Evolutionary conservation across 768 basidiomycete species (phyloP).

Genomic region (Xerocomus spinulosus): DNA sequence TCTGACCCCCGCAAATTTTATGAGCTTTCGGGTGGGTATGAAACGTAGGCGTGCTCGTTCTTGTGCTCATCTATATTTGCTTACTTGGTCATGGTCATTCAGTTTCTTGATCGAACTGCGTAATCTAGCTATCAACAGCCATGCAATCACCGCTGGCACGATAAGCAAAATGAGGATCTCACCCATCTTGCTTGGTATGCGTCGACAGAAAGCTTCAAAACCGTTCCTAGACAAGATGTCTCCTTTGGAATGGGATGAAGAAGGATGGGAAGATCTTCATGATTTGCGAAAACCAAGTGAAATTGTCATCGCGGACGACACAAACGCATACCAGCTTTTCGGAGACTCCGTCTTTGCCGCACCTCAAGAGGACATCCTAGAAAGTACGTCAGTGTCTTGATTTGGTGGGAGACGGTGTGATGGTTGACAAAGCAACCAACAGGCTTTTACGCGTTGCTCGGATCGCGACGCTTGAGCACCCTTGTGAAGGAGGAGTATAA

Average conservation of each 20-base stretch:
- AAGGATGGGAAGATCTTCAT: slow-evolving; percentile 69
- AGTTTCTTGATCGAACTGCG: slow-evolving; percentile 83
- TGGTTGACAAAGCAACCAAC: neutral
- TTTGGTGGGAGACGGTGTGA: neutral
- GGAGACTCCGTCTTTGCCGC: slow-evolving; percentile 70
- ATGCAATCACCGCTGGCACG: slow-evolving; percentile 44
- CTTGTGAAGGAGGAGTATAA: slow-evolving; percentile 78
- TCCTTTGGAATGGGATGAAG: slow-evolving; percentile 46
- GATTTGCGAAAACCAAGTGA: slow-evolving; percentile 66
- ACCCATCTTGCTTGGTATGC: slow-evolving; percentile 70
- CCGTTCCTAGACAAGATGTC: slow-evolving; percentile 18
- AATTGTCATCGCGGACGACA: slow-evolving; percentile 84
- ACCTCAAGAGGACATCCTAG: slow-evolving; percentile 87
- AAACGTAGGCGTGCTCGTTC: slow-evolving; percentile 45
- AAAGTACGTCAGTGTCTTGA: slow-evolving; percentile 44
- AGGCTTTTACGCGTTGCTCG: slow-evolving; percentile 77
- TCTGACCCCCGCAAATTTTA: slow-evolving; percentile 69
- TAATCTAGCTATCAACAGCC: slow-evolving; percentile 75
- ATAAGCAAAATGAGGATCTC: slow-evolving; percentile 62
- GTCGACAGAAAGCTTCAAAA: slow-evolving; percentile 44
- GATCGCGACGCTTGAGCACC: slow-evolving; percentile 66
- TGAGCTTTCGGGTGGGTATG: slow-evolving; percentile 60
- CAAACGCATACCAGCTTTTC: slow-evolving; percentile 74
- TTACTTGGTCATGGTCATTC: neutral
- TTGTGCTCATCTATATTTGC: neutral